phyloP scores from a whole-genome alignment of 352 stramenopile genomes.

The Albugo laibachii region DNA sequence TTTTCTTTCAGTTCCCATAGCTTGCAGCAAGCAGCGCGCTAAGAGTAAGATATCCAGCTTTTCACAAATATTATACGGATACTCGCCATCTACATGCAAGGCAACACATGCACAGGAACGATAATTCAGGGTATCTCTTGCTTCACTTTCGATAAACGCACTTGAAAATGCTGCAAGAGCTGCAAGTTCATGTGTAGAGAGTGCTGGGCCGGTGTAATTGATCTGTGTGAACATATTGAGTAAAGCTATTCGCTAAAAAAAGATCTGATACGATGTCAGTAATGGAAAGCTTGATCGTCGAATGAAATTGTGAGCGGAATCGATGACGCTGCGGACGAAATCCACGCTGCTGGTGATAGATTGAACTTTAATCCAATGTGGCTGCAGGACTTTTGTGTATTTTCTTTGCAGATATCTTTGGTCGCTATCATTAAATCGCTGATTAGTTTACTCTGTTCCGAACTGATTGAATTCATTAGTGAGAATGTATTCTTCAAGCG shows the following conservation, averaged over 20 bases:
- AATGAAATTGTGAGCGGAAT: conserved; percentile 19
- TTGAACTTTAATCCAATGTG: conserved; percentile 4
- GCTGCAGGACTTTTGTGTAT: conserved; percentile 31
- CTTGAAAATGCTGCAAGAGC: conserved; percentile 25
- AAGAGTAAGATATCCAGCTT: conserved; percentile 47
- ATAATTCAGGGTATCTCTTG: conserved; percentile 12
- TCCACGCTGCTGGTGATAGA: conserved; percentile 10
- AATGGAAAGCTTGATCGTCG: conserved; percentile 16
- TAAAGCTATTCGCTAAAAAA: conserved; percentile 36
- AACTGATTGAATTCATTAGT: too few relatives aligned
- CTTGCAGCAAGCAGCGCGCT: conserved; percentile 39
- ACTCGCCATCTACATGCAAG: conserved; percentile 61
- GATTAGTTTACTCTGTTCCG: too few relatives aligned
- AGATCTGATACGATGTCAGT: conserved; percentile 30
- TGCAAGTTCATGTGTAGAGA: conserved; percentile 32
- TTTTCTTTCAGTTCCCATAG: conserved; percentile 25
- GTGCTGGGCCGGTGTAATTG: conserved; percentile 71
- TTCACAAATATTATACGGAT: conserved; percentile 58
- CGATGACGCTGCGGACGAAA: conserved; percentile 1
- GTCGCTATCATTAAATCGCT: conserved; percentile 3
- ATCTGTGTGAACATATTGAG: conserved; percentile 64
- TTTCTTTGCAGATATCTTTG: conserved; percentile 28
- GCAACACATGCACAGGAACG: conserved; percentile 35
- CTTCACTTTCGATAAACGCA: not conserved
- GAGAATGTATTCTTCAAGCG: too few relatives aligned